Percentiles rank a stretch among this genome's conserved stretches.
These are phyloP conservation scores for Globisporangium paddicum DNA, from an alignment of 352 stramenopile species.

Conservation along the genomic window DNA sequence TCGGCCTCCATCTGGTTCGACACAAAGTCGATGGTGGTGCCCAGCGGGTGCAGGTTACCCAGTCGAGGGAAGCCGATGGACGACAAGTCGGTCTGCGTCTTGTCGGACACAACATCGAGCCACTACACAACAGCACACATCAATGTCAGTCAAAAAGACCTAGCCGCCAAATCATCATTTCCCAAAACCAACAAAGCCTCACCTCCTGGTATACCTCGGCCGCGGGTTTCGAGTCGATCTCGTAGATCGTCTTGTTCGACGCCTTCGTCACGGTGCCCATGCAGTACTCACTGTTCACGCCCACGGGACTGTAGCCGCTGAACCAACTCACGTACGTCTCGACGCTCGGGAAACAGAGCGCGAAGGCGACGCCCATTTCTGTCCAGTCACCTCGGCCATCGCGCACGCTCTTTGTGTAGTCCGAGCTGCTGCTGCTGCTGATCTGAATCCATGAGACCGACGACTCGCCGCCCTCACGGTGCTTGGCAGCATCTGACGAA, in stretches of 20 bases:
- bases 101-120: slow-evolving; percentile 76
- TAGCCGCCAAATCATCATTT: not conserved
- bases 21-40: slow-evolving; percentile 76
- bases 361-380: slow-evolving; percentile 80
- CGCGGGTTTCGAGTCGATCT: slow-evolving; percentile 81
- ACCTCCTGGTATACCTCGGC: slow-evolving; percentile 82
- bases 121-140: slow-evolving; percentile 28
- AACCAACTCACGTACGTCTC: slow-evolving; percentile 88
- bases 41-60: slow-evolving; percentile 77
- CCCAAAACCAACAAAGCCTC: slow-evolving; percentile 1
- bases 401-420: slow-evolving; percentile 74
- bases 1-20: slow-evolving; percentile 70
- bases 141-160: not conserved
- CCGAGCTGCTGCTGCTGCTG: slow-evolving; percentile 74
- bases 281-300: slow-evolving; percentile 70
- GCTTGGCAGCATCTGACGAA: slow-evolving; percentile 71
- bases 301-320: slow-evolving; percentile 78
- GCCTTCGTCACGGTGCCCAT: slow-evolving; percentile 85
- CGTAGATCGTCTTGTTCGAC: slow-evolving; percentile 81
- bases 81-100: slow-evolving; percentile 63
- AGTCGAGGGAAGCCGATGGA: slow-evolving; percentile 78
- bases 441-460: slow-evolving; percentile 85
- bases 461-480: slow-evolving; percentile 51
- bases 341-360: slow-evolving; percentile 79
- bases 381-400: slow-evolving; percentile 72